Evolutionary conservation across 495 filamentous ascomycete species (phyloP), one percentile per base, ranked within the genome.

Genomic region (Trichoderma gamsii): DNA sequence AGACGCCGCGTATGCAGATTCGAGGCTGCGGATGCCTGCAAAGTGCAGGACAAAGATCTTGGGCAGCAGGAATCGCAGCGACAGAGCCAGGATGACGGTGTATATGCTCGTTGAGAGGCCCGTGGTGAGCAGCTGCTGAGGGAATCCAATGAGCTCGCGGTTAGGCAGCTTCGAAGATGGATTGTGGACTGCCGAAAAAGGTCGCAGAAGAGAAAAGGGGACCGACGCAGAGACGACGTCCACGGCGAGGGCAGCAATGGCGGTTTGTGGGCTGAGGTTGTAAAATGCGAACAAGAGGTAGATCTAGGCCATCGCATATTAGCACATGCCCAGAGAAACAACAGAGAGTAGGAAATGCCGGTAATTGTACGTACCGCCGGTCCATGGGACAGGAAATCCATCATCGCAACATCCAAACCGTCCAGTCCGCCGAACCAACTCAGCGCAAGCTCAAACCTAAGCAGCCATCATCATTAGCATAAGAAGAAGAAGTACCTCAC

Each of bases 231-330:
- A 84, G 70, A 88, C 70, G 63, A 90, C 74, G 67, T 92, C 89
- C 70, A 92, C 88, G 11, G 73, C 71, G 67, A 90, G 84, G 35
- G 84, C 84, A 21, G 81, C 74, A 51, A 84, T 71, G 23, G 86
- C 77, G 11, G 90, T 87, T 63, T 76, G 77, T 11, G 84, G 79
- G 7, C 85, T 82, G 66, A 93, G 80, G 18, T 78, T 74, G 82
- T 94, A 96, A 82, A 93, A 96, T 71, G 84, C 85, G 32, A 79
- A 80, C 43, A 93, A 79, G 61, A 97, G 87, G 69, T 86, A 87
- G 70, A 87, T 84, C 82, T 84, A 66, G 38, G 59, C n/a, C 7
- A 18, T 21, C 11, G 25, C n/a, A 16, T n/a, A n/a, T 65, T 25
- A 13, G 2, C 63, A 38, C 66, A 51, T 64, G 68, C 71, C 56